Base-by-base conservation (phyloP, 768 basidiomycete species). In the Mycena galericulata region DNA sequence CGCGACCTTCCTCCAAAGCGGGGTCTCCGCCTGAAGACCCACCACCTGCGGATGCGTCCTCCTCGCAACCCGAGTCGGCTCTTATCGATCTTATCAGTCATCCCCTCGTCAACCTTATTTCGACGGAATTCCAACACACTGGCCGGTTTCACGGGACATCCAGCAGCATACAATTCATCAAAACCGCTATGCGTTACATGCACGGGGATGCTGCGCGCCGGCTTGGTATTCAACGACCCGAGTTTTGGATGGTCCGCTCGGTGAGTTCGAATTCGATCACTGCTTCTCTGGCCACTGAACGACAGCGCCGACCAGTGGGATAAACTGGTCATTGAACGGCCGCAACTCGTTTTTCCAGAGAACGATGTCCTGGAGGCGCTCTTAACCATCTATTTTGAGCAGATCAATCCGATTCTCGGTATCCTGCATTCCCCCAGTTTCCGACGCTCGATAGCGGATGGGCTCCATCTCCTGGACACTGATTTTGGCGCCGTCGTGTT, bases 381-480 rank as follows among this genome's bases (percentile, higher is more conserved):
- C 27, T 78, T 92, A 53, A 79, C 84, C 20, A 78, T 88, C 11
- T 94, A 88, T 75, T 95, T 95, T 72, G 74, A 76, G 0, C 73
- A 84, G 38, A 62, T 85, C 62, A 90, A 93, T 68, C 63, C 77
- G 14, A 75, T 84, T 47, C 71, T 84, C 5, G 92, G 92, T 0
- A 76, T 95, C 9, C 78, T 96, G 4, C 93, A 95, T 72, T 84
- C 84, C 1, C 88, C 89, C 0, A 86, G 86, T 15, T 94, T 94
- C 69, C 81, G 87, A 59, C 79, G 79, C 22, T 81, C 84, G 32
- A 70, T 90, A 18, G 69, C 71, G 1, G 79, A 83, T 2, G 82
- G 84, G 0, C 74, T 86, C 12, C 88, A 93, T 75, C 72, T 85
- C 9, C 78, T 76, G 8, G 84, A 91, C 59, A 40, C 77, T 0